Base-by-base conservation (phyloP, 1,284 basidiomycete species). In the Apiotrichum sp. region DNA sequence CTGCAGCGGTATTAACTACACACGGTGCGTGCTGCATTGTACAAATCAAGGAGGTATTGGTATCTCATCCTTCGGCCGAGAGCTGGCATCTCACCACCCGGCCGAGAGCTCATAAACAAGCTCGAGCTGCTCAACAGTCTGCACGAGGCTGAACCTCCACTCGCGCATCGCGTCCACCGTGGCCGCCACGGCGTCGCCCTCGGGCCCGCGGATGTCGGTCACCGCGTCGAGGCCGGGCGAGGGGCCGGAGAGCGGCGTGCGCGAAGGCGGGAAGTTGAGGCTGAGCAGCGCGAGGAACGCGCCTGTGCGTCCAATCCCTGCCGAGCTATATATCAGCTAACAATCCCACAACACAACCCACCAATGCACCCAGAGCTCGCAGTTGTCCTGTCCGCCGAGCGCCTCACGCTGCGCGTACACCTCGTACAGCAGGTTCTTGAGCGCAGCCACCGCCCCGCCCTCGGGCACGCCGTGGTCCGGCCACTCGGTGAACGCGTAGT, bases 351-450 rank as follows among this genome's bases (percentile, higher is more conserved):
- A 10, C n/a, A 29, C n/a, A 2, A 67, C 70, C 52, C 53, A 74
- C 72, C 72, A 75, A 52, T 75, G 73, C 3, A 73, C 70, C 73
- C 73, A 75, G 8, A 73, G 64, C 58, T 75, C 73, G 45, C 67
- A 66, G 14, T 50, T 31, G 7, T 58, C 58, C 45, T 51, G 52
- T 11, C 56, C 61, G 9, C 60, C 63, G 9, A 62, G 42, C n/a
- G 55, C 53, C 31, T 56, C 52, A 39, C 61, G 58, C 47, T 50
- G 53, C n/a, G 48, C 35, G n/a, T 44, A 47, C 51, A 73, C 57
- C 44, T 65, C 62, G 34, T 41, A 22, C 8, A 73, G 59, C 40
- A 74, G 55, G 35, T 43, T 39, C 29, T 56, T 50, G 35, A 75
- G 52, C 3, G 62, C 62, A n/a, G 62, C 44, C 1, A 72, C 57